phyloP scores from a whole-genome alignment of 2,329 filamentous ascomycete genomes.

The Mariannaea sp. region DNA sequence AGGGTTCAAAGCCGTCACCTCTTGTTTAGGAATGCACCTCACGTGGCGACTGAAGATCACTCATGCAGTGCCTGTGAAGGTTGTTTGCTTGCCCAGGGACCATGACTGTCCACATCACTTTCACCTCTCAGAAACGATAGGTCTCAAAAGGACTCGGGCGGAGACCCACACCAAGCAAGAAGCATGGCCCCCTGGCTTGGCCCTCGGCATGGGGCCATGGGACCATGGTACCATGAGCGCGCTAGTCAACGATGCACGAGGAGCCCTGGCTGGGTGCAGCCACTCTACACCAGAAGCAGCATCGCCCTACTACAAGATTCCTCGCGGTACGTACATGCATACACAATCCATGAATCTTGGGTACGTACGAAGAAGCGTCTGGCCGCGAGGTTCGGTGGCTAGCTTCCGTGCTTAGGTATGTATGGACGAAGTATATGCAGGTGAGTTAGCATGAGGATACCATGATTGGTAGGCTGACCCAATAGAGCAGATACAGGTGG shows the following conservation, averaged over 20 bases:
- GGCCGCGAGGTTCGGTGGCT: no score
- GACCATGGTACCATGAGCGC: slow-evolving; percentile 26
- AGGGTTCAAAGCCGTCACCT: slow-evolving; percentile 22
- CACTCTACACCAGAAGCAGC: no score
- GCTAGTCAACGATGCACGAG: slow-evolving; percentile 39
- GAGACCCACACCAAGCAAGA: slow-evolving; percentile 6
- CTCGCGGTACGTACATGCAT: no score
- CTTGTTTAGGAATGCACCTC: slow-evolving; percentile 33
- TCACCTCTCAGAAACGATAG: slow-evolving; percentile 15
- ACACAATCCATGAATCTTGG: no score
- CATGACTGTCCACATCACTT: neutral
- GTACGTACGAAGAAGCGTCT: neutral
- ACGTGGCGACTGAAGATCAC: slow-evolving; percentile 45
- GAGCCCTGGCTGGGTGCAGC: slow-evolving; percentile 39
- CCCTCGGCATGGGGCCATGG: slow-evolving; percentile 29
- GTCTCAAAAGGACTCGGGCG: slow-evolving; percentile 17
- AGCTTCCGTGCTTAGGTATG: no score
- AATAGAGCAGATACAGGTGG: no score
- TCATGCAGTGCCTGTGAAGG: slow-evolving; percentile 36
- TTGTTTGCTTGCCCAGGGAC: slow-evolving; percentile 27
- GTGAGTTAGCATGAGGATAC: slow-evolving; percentile 1
- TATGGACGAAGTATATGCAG: no score
- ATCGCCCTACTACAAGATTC: no score
- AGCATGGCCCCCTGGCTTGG: slow-evolving; percentile 22
- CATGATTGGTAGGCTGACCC: no score